These are phyloP conservation scores for Triglochin maritima DNA, from an alignment of 106 monocot genomes.

Conservation along the genomic window DNA sequence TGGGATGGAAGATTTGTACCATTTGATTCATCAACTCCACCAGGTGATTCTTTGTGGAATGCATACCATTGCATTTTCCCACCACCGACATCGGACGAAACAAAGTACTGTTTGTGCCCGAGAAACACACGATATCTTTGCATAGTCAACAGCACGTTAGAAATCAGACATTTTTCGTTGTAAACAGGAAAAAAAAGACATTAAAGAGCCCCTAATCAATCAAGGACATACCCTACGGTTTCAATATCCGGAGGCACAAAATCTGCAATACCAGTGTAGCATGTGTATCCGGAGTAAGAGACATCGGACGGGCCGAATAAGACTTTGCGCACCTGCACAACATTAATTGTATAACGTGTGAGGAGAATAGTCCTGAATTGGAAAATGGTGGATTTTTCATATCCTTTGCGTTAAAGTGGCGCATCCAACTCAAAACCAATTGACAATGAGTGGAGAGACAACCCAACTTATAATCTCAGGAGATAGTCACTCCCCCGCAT, in stretches of 20 bases:
- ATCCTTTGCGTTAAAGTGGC: no score
- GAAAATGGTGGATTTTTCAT: no score
- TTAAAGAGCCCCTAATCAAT: background rate
- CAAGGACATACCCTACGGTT: conserved; percentile 61
- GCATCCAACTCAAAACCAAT: no score
- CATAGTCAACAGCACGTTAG: conserved; percentile 8
- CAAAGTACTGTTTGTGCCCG: conserved; percentile 99
- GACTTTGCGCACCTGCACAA: conserved; percentile 53
- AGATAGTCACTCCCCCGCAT: no score
- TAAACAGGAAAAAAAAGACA: no score
- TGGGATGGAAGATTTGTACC: conserved; percentile 30
- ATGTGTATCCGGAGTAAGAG: conserved; percentile 88
- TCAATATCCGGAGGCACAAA: conserved; percentile 97
- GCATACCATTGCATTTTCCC: conserved; percentile 99
- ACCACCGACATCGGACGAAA: conserved; percentile 94
- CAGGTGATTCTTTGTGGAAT: conserved; percentile 89
- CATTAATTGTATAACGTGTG: conserved; percentile 1
- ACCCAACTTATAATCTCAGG: no score
- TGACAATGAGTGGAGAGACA: no score
- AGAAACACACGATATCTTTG: conserved; percentile 98
- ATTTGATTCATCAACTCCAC: conserved; percentile 78
- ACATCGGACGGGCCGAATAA: conserved; percentile 73
- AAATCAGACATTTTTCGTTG: background rate
- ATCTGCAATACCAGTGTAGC: conserved; percentile 98
- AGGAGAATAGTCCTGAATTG: no score